phyloP scores from a whole-genome alignment of 805 yeast genomes.

The Yarrowia deformans region DNA sequence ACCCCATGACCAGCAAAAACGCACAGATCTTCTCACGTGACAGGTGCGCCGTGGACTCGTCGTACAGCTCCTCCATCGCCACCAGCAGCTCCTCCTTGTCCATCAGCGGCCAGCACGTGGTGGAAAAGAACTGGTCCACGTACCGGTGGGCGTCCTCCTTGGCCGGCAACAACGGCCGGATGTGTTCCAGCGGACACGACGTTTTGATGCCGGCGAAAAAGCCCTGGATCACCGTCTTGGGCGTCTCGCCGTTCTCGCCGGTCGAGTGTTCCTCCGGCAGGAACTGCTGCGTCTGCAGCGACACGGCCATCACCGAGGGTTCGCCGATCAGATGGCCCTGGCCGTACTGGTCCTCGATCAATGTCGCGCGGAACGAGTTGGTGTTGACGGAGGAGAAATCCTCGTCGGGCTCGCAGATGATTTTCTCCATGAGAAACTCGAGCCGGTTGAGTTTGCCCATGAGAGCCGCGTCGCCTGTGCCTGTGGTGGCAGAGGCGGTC shows the following conservation, averaged over 20 bases:
- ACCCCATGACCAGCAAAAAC: conserved; percentile 27
- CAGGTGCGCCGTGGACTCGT: conserved; percentile 15
- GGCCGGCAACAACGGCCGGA: conserved; percentile 12
- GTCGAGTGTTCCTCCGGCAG: conserved; percentile 16
- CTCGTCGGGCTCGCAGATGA: conserved; percentile 28
- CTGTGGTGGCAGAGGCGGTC: neutral
- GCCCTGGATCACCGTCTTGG: conserved; percentile 16
- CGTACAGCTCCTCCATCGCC: conserved; percentile 23
- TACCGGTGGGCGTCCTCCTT: conserved; percentile 20
- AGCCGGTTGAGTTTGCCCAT: conserved; percentile 17
- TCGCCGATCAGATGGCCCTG: conserved; percentile 25
- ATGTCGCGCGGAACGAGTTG: conserved; percentile 10
- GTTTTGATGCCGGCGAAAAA: conserved; percentile 23
- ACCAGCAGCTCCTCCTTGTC: conserved; percentile 28
- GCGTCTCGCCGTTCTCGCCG: conserved; percentile 13
- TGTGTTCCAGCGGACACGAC: conserved; percentile 22
- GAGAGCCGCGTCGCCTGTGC: neutral
- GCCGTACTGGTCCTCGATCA: conserved; percentile 13
- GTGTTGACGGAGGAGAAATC: conserved; percentile 26
- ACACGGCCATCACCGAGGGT: conserved; percentile 23
- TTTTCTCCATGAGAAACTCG: conserved; percentile 29
- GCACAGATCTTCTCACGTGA: conserved; percentile 25
- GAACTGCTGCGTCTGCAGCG: conserved; percentile 19
- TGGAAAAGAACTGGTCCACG: conserved; percentile 22
- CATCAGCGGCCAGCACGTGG: conserved; percentile 23